phyloP scores from a whole-genome alignment of 2,329 filamentous ascomycete species.

The Pseudomassariella vexata region DNA sequence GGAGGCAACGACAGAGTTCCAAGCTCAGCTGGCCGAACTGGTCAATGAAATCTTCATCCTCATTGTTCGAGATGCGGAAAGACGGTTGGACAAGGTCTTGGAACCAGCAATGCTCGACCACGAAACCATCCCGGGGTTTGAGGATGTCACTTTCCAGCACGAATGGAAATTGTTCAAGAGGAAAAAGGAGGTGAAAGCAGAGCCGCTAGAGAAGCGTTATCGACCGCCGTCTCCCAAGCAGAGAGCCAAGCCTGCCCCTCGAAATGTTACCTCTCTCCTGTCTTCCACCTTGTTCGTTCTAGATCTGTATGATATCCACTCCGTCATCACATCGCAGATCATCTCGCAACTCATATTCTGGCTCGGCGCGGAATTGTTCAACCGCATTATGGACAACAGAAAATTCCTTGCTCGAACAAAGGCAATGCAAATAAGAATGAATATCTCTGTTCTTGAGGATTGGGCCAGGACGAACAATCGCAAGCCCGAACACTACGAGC shows the following conservation, averaged over 20 bases:
- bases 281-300: conserved; percentile 96
- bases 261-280: conserved; percentile 91
- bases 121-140: conserved; percentile 95
- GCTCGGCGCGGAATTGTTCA: conserved; percentile 94
- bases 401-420: conserved; percentile 94
- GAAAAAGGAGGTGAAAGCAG: conserved; percentile 83
- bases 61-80: conserved; percentile 92
- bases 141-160: conserved; percentile 94
- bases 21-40: conserved; percentile 86
- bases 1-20: conserved; percentile 78
- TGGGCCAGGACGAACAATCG: conserved; percentile 94
- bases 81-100: conserved; percentile 91
- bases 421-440: conserved; percentile 99
- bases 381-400: conserved; percentile 92
- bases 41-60: conserved; percentile 98
- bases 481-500: conserved; percentile 91
- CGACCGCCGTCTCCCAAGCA: conserved; percentile 90
- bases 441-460: conserved; percentile 89
- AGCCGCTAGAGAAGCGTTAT: conserved; percentile 84
- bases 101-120: conserved; percentile 94
- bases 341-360: conserved; percentile 92
- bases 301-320: conserved; percentile 98
- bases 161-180: conserved; percentile 97
- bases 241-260: conserved; percentile 82
- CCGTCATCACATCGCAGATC: conserved; percentile 89